phyloP scores from a whole-genome alignment of 345 rosid species.

The Hibiscus tridactylites region DNA sequence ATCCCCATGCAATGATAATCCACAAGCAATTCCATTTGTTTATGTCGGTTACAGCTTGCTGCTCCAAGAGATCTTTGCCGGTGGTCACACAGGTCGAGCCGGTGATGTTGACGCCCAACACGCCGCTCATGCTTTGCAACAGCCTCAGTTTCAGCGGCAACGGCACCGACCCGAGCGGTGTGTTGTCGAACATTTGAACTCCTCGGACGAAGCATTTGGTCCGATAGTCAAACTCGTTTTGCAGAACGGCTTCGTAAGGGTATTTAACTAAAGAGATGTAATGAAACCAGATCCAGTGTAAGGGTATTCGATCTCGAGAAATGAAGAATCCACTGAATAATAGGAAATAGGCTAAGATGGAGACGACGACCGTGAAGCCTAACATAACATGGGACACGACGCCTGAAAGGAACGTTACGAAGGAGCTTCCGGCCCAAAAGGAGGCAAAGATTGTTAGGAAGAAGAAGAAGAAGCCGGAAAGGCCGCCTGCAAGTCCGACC shows the following conservation, averaged over 20 bases:
- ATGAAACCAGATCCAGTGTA: background rate
- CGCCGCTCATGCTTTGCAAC: background rate
- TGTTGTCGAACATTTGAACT: background rate
- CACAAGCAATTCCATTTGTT: slow-evolving; percentile 84
- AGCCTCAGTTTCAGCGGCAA: background rate
- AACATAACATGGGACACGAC: background rate
- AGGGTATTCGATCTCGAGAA: background rate
- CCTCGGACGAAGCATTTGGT: background rate
- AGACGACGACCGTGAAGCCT: background rate
- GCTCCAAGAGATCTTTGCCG: slow-evolving; percentile 49
- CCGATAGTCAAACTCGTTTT: background rate
- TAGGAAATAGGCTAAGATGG: background rate
- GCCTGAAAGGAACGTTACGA: background rate
- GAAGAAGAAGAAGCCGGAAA: background rate
- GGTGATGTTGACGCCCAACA: background rate
- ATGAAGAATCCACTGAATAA: background rate
- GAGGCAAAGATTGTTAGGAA: background rate
- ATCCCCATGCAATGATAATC: slow-evolving; percentile 94
- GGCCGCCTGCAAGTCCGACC: background rate
- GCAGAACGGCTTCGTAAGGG: background rate
- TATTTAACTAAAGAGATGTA: background rate
- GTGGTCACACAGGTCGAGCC: slow-evolving; percentile 70
- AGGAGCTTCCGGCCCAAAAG: background rate
- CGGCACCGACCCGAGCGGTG: background rate
- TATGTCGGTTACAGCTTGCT: slow-evolving; percentile 69